Evolutionary conservation across 495 filamentous ascomycete genomes (phyloP), one percentile per base, ranked within the genome.

Genomic region (Xylaria nigripes): DNA sequence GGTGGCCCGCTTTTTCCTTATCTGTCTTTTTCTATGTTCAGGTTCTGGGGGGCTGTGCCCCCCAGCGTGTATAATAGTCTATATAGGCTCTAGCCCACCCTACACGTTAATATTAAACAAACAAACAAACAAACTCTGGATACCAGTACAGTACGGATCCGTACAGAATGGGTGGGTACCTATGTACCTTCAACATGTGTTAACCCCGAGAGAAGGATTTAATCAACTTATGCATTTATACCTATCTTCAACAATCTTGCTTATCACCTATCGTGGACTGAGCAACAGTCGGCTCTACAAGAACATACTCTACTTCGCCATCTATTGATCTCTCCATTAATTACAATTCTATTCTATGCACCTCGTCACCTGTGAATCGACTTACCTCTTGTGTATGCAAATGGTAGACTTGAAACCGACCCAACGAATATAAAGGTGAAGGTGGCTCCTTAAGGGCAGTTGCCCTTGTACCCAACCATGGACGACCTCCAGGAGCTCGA

Each of bases 401-500:
- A 25, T 22, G 40, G 23, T 30, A 19, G 45, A 0, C 22, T 22
- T 4, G 23, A 48, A n/a, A 18, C 34, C 6, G 16, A 3, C 19
- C 27, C 4, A 7, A 42, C 36, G 18, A 4, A 10, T 19, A 34
- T 22, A 15, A 22, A 23, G 43, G 13, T 15, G 27, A n/a, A n/a
- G 15, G 1, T 25, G 19, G n/a, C 40, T 19, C 51, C 27, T 25
- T 23, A 22, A 43, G 6, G 23, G 16, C 30, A 16, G 36, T 18
- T 9, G 15, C 16, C 16, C 34, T n/a, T 44, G 6, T 5, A 34
- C 3, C 16, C 38, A 21, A 70, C 36, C 34, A 96, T 98, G 88
- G 91, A 95, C 67, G 62, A 65, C 36, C 78, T 97, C 54, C 83
- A 86, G 61, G 86, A 85, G 58, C 82, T 98, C 58, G 93, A 98